A percentile compares a stretch with the other conserved stretches of the same genome.
phyloP scores from a whole-genome alignment of 2,329 filamentous ascomycete species.

The Stenocarpella maydis region DNA sequence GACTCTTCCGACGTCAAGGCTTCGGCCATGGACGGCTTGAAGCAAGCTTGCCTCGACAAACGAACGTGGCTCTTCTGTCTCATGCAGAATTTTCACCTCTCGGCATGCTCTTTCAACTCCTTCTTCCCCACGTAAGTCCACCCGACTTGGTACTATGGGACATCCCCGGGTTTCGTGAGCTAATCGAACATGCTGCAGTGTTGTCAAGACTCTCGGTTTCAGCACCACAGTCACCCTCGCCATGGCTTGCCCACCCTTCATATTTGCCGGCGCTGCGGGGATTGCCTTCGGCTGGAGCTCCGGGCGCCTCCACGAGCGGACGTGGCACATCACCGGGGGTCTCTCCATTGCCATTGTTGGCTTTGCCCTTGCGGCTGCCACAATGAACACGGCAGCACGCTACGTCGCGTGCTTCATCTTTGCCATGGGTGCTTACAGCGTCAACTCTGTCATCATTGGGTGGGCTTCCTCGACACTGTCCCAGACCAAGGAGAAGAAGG shows the following conservation, averaged over 20 bases:
- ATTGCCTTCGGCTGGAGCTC: conserved; percentile 53
- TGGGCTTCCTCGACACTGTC: conserved; percentile 52
- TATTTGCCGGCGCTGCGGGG: conserved; percentile 52
- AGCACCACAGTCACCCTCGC: conserved; percentile 50
- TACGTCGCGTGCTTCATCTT: conserved; percentile 49
- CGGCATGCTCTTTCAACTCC: conserved; percentile 48
- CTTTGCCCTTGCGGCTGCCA: conserved; percentile 46
- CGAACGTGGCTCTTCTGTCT: conserved; percentile 27
- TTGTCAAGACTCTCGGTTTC: conserved; percentile 52
- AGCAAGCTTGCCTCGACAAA: conserved; percentile 14
- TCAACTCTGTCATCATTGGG: conserved; percentile 53
- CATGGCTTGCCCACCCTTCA: conserved; percentile 56
- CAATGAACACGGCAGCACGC: conserved; percentile 43
- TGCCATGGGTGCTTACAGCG: conserved; percentile 47
- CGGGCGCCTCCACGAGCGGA: conserved; percentile 52
- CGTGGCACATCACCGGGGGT: conserved; percentile 50
- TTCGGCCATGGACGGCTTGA: conserved; percentile 12
- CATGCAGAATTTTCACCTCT: conserved; percentile 41
- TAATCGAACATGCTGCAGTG: conserved; percentile 35
- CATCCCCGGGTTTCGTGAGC: background rate
- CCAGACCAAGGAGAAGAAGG: conserved; percentile 55
- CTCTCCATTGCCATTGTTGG: conserved; percentile 50
- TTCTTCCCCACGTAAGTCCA: conserved; percentile 37
- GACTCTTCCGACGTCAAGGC: conserved; percentile 18
- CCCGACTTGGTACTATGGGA: background rate